Base-by-base conservation (phyloP, 345 rosid genomes). In the Brassica incana region DNA sequence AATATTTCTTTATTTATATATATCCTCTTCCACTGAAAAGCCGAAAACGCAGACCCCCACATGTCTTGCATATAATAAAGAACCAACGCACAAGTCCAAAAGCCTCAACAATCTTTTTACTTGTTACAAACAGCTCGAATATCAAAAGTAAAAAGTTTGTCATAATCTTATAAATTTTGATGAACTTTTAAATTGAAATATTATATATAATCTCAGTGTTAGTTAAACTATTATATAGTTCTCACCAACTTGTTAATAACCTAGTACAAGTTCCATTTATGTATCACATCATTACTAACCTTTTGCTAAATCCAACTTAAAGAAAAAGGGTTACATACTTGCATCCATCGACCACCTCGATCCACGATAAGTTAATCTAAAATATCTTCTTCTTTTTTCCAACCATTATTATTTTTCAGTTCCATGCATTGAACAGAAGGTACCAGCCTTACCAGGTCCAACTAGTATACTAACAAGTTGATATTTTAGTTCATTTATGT, bases 211-310 rank as follows among this genome's bases (percentile, higher is more conserved):
- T 20, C 8, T 30, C 14, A 18, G 50, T 45, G 63, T 29, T 45
- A 3, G 10, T 23, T 50, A 69, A 8, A 62, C 23, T 69, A 77
- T 12, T 69, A 33, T 69, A 71, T 5, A 71, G 65, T n/a, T 77
- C 12, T 6, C 14, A 52, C 59, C 76, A 78, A 35, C 71, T 78
- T 64, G 76, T 25, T 50, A 78, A 78, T 50, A 78, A 78, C 81
- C 81, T 72, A 78, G 81, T 72, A 78, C 77, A 72, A 56, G 61
- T 59, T 73, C 77, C 69, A 78, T 58, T 43, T 78, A 40, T 72
- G 77, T 59, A 56, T 66, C 73, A 29, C 62, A 71, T 73, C 73
- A 43, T 59, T 62, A 61, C 65, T 50, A 68, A 25, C 35, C 38
- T 74, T 74, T 73, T 61, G 5, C 65, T 60, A 45, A 63, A 61